Conservation (phyloP, 768 basidiomycete species). For the Boletus rufocinnamomeus region DNA sequence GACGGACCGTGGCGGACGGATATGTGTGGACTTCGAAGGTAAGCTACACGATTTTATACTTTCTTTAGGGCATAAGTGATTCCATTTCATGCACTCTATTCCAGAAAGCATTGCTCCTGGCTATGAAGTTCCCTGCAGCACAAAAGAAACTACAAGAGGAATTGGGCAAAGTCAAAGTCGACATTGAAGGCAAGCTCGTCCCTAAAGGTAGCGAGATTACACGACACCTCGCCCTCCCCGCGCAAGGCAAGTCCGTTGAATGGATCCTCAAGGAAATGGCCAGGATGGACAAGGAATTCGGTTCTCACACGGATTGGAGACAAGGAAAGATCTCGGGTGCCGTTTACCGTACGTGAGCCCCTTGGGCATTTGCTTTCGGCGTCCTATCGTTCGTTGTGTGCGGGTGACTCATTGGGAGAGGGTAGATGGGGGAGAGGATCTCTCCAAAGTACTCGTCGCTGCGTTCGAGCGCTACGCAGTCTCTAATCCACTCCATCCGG, state of each 20-base stretch:
- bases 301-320: constrained; percentile 53
- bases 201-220: constrained; percentile 62
- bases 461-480: constrained; percentile 83
- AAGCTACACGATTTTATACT: neutral
- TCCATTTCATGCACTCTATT: neutral
- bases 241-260: constrained; percentile 60
- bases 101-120: constrained; percentile 57
- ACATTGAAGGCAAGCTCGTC: constrained; percentile 68
- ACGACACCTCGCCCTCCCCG: constrained; percentile 67
- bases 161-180: constrained; percentile 61
- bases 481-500: constrained; percentile 90
- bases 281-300: constrained; percentile 68
- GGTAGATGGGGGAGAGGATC: constrained; percentile 79
- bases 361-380: neutral
- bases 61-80: neutral
- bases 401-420: neutral
- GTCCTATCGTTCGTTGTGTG: too few relatives aligned
- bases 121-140: constrained; percentile 61
- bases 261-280: constrained; percentile 82
- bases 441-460: constrained; percentile 74
- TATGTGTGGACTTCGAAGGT: constrained; percentile 35
- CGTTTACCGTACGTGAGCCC: constrained; percentile 68
- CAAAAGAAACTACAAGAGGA: constrained; percentile 60
- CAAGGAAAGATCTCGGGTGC: constrained; percentile 81
- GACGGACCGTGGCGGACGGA: constrained; percentile 26